Base-by-base conservation (phyloP, 2,329 filamentous ascomycete species). In the Catunica adiposa region DNA sequence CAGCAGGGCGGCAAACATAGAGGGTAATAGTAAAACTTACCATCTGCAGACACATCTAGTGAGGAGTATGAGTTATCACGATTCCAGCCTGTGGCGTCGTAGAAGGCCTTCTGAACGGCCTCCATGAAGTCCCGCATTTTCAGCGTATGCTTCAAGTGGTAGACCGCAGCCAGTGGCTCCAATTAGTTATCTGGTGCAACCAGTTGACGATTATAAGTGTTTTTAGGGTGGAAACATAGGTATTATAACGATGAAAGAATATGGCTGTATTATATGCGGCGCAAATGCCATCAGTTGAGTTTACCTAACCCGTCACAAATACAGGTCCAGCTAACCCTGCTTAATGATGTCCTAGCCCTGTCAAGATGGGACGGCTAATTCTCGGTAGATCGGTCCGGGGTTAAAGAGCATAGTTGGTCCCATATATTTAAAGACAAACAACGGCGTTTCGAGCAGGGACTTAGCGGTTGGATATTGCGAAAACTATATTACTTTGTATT, bases 71-170 rank as follows among this genome's bases (percentile, higher is more conserved):
- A 92, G 69, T 94, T 95, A 73, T 96, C 88, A 64, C 81, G 77
- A 66, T 89, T 86, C 89, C 89, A 96, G 67, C 84, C 79, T 48
- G 89, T 89, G 56, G 85, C 83, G 66, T 85, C 77, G 68, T 88
- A 86, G 71, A 95, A 96, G 64, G 87, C 86, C 71, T 84, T 79
- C 71, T 94, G 88, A 73, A 96, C 84, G 73, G 94, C 90, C 71
- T 94, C 89, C 87, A 96, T 94, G 74, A 95, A 96, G 71, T 89
- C 84, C 72, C 92, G 82, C 89, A 96, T 96, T 58, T 58, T 31
- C 38, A 34, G 37, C 17, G 48, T 37, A 34, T 5, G 40, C 50
- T 34, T 46, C 54, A 71, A 53, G 5, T 34, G 29, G 29, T 34
- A 34, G 29, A 11, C 29, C 29, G 29, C 11, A 11, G 5, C 5